Conservation (phyloP, 2,329 filamentous ascomycete genomes). For the Cladosporium phlei region DNA sequence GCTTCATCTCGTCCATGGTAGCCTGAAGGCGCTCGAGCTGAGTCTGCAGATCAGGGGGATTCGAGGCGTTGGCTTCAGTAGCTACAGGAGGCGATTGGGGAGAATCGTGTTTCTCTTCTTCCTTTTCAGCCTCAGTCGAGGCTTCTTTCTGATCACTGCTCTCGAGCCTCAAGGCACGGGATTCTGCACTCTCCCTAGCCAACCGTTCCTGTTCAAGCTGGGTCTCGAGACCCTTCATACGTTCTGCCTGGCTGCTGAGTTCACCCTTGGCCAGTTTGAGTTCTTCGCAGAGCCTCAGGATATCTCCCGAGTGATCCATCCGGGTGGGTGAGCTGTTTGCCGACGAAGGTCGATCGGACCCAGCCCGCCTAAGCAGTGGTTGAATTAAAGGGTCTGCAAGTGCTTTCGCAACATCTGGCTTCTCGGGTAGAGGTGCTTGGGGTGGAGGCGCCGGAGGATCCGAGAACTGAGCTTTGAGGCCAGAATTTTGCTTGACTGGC, state of each 20-base stretch:
- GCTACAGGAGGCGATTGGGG: conserved; percentile 15
- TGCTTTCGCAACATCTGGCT: conserved; percentile 65
- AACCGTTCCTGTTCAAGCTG: conserved; percentile 73
- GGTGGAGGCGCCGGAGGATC: conserved; percentile 91
- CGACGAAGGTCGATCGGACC: conserved; percentile 65
- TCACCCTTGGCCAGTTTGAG: conserved; percentile 80
- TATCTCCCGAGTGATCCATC: conserved; percentile 62
- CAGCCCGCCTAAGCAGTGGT: conserved; percentile 66
- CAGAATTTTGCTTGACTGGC: conserved; percentile 59
- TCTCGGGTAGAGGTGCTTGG: conserved; percentile 87
- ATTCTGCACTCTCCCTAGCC: conserved; percentile 79
- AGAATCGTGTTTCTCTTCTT: conserved; percentile 4
- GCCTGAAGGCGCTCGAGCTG: conserved; percentile 70
- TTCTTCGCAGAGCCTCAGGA: conserved; percentile 78
- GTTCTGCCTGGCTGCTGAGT: conserved; percentile 73
- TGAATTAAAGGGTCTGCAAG: conserved; percentile 43
- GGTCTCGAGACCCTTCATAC: conserved; percentile 76
- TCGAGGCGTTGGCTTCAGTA: conserved; percentile 28
- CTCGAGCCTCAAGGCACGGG: conserved; percentile 67
- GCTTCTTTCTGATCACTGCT: conserved; percentile 49
- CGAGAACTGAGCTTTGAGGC: conserved; percentile 79
- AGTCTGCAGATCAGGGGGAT: conserved; percentile 53
- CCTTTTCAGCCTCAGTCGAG: conserved; percentile 30
- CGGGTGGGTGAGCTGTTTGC: conserved; percentile 56
- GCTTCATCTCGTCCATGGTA: conserved; percentile 76